A percentile compares a stretch with the other conserved stretches of the same genome.
phyloP scores from a whole-genome alignment of 2,329 filamentous ascomycete species.

The Keithomyces neogunnii region DNA sequence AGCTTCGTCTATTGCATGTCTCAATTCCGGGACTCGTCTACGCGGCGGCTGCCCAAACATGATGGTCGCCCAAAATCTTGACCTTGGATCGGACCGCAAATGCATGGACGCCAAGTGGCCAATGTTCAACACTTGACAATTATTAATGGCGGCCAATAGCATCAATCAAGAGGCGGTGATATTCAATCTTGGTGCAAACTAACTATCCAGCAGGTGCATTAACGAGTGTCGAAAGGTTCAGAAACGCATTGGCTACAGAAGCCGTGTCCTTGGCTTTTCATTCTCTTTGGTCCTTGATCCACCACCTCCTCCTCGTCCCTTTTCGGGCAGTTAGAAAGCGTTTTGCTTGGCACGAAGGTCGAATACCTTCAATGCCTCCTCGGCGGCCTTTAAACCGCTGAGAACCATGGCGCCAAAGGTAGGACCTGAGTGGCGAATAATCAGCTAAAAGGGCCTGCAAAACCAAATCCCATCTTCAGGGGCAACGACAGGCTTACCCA shows the following conservation, averaged over 20 bases:
- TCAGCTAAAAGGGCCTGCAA: neutral
- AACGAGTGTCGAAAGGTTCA: neutral
- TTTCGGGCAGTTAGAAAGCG: conserved; percentile 27
- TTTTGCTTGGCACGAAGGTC: conserved; percentile 73
- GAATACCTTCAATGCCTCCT: conserved; percentile 73
- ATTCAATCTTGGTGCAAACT: neutral
- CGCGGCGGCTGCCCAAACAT: no score
- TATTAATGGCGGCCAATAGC: no score
- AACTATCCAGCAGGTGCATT: neutral
- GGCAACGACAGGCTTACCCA: conserved; percentile 44
- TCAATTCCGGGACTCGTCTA: no score
- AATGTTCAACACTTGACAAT: no score
- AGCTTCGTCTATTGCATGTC: no score
- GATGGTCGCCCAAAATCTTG: no score
- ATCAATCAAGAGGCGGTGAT: neutral
- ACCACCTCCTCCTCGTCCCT: no score
- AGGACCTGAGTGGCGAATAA: conserved; percentile 35
- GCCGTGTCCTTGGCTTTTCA: no score
- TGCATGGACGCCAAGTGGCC: no score
- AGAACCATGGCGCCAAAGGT: conserved; percentile 88
- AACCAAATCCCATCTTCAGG: neutral
- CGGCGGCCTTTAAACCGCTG: conserved; percentile 81
- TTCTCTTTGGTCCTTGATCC: no score
- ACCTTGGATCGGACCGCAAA: no score
- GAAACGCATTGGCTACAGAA: neutral